Percentiles rank a stretch among this genome's conserved stretches.
These are phyloP conservation scores for Fusarium buharicum DNA, from an alignment of 2,329 filamentous ascomycete genomes.

Conservation along the genomic window DNA sequence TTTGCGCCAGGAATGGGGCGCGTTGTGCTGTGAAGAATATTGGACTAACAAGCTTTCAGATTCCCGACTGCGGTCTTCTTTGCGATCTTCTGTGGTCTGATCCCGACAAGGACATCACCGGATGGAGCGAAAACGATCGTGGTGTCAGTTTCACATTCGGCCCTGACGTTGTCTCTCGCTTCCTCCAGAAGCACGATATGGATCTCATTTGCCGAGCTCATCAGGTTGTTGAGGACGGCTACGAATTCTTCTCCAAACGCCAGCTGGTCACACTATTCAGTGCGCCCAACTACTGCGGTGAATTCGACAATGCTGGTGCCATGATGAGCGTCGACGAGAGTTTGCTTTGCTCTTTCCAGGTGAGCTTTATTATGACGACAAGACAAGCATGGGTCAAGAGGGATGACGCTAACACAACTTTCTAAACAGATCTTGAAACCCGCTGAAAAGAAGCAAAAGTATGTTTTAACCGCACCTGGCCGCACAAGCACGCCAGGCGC, in stretches of 20 bases:
- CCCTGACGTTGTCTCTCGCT: slow-evolving; percentile 94
- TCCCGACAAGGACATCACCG: slow-evolving; percentile 98
- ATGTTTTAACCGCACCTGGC: slow-evolving; percentile 81
- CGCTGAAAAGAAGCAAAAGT: slow-evolving; percentile 99
- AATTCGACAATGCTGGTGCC: slow-evolving; percentile 98
- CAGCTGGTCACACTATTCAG: slow-evolving; percentile 98
- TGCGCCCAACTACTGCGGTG: slow-evolving; percentile 98
- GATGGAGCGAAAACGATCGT: slow-evolving; percentile 98
- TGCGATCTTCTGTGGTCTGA: slow-evolving; percentile 99
- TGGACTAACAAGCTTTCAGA: slow-evolving; percentile 64
- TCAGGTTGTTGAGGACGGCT: slow-evolving; percentile 98
- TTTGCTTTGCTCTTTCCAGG: slow-evolving; percentile 98
- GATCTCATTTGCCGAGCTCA: slow-evolving; percentile 98
- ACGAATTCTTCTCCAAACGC: slow-evolving; percentile 99
- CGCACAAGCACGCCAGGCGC: slow-evolving; percentile 53
- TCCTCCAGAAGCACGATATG: slow-evolving; percentile 99
- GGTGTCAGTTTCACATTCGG: slow-evolving; percentile 99
- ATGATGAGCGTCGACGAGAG: slow-evolving; percentile 99
- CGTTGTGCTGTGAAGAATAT: slow-evolving; percentile 6
- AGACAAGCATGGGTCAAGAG: not conserved
- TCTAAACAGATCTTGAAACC: slow-evolving; percentile 88
- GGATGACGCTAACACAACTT: slow-evolving; percentile 18
- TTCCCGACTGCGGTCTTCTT: slow-evolving; percentile 95
- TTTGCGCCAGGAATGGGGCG: slow-evolving; percentile 28
- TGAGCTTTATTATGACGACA: slow-evolving; percentile 52